Base-by-base conservation (phyloP, 345 rosid species). In the Turritis glabra region DNA sequence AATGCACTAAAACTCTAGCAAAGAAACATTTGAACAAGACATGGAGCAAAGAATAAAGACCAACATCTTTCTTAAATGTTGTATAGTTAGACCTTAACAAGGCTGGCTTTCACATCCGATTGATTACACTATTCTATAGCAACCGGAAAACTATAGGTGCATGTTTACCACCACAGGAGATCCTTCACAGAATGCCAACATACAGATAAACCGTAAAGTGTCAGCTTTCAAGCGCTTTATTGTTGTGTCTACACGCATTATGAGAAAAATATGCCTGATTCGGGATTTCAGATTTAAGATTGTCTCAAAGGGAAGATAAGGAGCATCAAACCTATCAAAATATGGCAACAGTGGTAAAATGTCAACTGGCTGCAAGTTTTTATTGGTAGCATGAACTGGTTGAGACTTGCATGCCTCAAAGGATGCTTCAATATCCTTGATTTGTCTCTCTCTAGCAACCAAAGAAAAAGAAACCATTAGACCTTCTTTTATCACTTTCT, bases 321-420 rank as follows among this genome's bases (percentile, higher is more conserved):
- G 76, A 48, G 77, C 82, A 80, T 5, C 40, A 44, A 75, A 92
- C 99, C 98, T 77, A 61, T 86, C 91, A 81, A 92, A 95, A 83
- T 92, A 84, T 60, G 98, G 99, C 72, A 95, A 67, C 69, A 95
- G 81, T 5, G 98, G 99, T 69, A 90, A 55, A 56, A 90, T 75
- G 80, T 95, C 98, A 46, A 90, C 79, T 32, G 98, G 91, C 40
- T 80, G 81, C 64, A 95, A 82, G 53, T 77, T 81, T 82, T 89
- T 95, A 79, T 90, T 88, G 47, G 96, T 89, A 73, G 98, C 91
- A 80, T 95, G 99, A 69, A 90, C 82, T 60, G 96, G 99, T 5
- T 72, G 84, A 40, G 83, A 77, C 82, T 95, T 95, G 87, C 82
- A 79, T 41, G 96, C 93, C 80, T 80, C 91, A 74, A 95, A 95